Evolutionary conservation across 1,284 basidiomycete species (phyloP).

Genomic region (Trichosporon sp.): DNA sequence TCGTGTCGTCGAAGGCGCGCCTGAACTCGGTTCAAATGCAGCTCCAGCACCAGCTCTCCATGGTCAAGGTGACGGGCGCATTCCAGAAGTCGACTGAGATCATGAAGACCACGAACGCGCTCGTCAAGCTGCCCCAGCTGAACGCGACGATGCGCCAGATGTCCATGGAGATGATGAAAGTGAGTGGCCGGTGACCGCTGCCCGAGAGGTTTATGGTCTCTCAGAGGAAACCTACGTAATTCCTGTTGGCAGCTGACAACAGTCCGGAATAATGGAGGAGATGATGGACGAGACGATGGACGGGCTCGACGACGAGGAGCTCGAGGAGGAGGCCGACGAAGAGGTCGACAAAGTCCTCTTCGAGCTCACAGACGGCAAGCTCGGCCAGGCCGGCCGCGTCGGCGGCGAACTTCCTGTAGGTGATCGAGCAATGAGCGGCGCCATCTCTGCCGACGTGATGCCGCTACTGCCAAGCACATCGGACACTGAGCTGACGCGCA

Average conservation of each 20-base stretch:
- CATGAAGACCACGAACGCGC: constrained; percentile 92
- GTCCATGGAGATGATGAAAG: constrained; percentile 99
- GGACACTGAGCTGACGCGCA: neutral
- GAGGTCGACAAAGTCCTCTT: constrained; percentile 97
- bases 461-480: too few species aligned
- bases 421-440: constrained; percentile 19
- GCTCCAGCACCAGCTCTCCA: constrained; percentile 88
- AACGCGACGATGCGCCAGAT: constrained; percentile 91
- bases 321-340: constrained; percentile 93
- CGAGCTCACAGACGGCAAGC: constrained; percentile 92
- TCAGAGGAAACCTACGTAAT: too few species aligned
- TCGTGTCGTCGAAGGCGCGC: constrained; percentile 88
- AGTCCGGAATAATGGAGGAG: constrained; percentile 91
- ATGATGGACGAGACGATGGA: constrained; percentile 85
- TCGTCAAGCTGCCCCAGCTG: constrained; percentile 89
- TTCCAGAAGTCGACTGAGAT: constrained; percentile 98
- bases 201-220: neutral
- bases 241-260: constrained; percentile 1
- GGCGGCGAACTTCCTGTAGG: constrained; percentile 73
- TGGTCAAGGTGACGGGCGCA: constrained; percentile 94
- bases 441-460: neutral
- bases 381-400: constrained; percentile 74
- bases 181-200: constrained; percentile 36
- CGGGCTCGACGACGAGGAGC: constrained; percentile 75
- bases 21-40: constrained; percentile 88